Base-by-base conservation (phyloP, 106 monocot species). In the Vanilla planifolia region DNA sequence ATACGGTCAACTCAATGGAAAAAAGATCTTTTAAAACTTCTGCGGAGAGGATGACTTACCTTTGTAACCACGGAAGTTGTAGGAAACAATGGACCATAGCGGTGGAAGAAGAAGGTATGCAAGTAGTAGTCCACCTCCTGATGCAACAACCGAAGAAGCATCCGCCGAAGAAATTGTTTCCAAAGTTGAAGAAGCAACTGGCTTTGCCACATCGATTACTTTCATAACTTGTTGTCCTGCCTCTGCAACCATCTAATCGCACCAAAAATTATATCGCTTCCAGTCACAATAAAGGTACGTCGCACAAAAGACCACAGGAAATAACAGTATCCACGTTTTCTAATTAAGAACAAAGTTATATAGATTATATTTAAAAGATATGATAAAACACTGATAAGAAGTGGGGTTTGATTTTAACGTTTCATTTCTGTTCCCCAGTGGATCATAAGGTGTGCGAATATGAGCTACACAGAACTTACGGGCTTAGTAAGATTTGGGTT, bases 21-120 rank as follows among this genome's bases (percentile, higher is more conserved):
- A 40, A 40, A 40, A n/a, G n/a, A n/a, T n/a, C n/a, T n/a, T n/a
- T n/a, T n/a, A n/a, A n/a, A n/a, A n/a, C n/a, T 37, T 37, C 37
- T n/a, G n/a, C n/a, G n/a, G n/a, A n/a, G n/a, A 8, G 30, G 14
- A 30, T 32, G 23, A 33, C 2, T 24, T 82, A 89, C 95, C 95
- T 89, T 86, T 80, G 59, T 90, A 95, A 57, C 89, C 95, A 46
- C 89, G 89, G 20, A 95, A 73, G 46, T 69, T 86, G 71, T 72
- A 89, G 61, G 95, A 80, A 59, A 95, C 4, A n/a, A 61, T 60
- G 0, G 95, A 90, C 80, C 77, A 89, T 5, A 84, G 28, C 33
- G 89, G 70, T 40, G 95, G 95, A 51, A 80, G 33, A 48, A 95
- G 77, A 62, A 89, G 73, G 61, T 86, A 95, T 9, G 78, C 86